Percentiles rank a stretch among this genome's conserved stretches.
Evolutionary conservation across 768 basidiomycete species (phyloP).

Genomic region (Filobasidium floriforme): DNA sequence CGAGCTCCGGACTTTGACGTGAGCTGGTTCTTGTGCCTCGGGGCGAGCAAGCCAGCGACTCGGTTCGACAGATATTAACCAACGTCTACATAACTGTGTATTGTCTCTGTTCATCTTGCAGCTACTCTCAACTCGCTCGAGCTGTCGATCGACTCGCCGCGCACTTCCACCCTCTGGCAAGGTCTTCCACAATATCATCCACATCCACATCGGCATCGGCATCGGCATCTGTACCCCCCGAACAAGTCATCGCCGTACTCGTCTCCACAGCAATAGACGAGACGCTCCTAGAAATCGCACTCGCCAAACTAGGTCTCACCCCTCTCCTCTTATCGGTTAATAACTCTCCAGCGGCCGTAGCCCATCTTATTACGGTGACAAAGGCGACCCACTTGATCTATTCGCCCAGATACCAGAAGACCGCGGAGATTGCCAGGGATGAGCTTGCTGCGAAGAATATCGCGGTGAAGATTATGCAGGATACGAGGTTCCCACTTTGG

Average conservation of each 20-base stretch:
- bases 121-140: constrained; percentile 27
- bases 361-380: constrained; percentile 49
- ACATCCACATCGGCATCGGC: not conserved
- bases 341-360: constrained; percentile 51
- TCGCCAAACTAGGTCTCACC: constrained; percentile 47
- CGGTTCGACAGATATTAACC: too few relatives aligned
- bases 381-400: constrained; percentile 48
- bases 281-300: constrained; percentile 48
- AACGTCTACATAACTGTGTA: too few relatives aligned
- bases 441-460: constrained; percentile 36
- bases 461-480: constrained; percentile 34
- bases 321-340: constrained; percentile 49
- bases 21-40: constrained; percentile 10
- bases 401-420: constrained; percentile 44
- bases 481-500: constrained; percentile 49
- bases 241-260: constrained; percentile 46
- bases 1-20: constrained; percentile 38
- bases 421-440: constrained; percentile 44
- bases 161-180: constrained; percentile 34
- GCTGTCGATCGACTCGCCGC: constrained; percentile 34
- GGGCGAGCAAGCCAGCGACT: too few relatives aligned
- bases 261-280: constrained; percentile 48
- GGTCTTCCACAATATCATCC: constrained; percentile 30
- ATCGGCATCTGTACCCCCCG: constrained; percentile 34
- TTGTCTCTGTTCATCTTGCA: constrained; percentile 9